Evolutionary conservation across 768 basidiomycete species (phyloP).

Genomic region (Candolleomyces aberdarensis): DNA sequence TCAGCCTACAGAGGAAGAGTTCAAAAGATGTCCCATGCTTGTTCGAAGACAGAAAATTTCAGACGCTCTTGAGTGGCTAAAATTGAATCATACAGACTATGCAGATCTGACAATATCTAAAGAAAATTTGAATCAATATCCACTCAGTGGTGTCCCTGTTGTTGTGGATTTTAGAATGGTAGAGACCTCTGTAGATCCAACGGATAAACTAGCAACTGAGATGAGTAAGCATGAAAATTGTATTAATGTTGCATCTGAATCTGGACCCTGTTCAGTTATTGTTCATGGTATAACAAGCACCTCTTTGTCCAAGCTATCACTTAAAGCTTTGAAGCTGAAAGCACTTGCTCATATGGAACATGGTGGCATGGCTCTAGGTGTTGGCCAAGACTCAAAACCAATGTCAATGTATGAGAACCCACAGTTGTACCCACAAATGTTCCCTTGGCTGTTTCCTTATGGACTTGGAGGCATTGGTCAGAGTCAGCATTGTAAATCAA

Average conservation of each 20-base stretch:
- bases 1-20: conserved; percentile 9
- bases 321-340: not conserved
- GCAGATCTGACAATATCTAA: conserved; percentile 17
- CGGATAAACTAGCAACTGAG: not conserved
- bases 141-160: not conserved
- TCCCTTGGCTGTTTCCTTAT: not conserved
- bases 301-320: not conserved
- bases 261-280: not conserved
- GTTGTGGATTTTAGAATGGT: conserved; percentile 5
- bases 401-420: not conserved
- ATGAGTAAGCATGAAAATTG: not conserved
- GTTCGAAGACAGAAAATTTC: conserved; percentile 19
- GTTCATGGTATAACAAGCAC: not conserved
- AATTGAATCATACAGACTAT: conserved; percentile 24
- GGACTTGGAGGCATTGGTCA: conserved; percentile 12
- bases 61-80: conserved; percentile 23
- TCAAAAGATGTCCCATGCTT: conserved; percentile 18
- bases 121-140: conserved; percentile 14
- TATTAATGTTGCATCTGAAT: not conserved
- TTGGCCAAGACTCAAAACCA: not conserved
- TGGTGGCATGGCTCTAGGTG: not conserved
- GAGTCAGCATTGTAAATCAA: not conserved
- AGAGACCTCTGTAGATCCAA: conserved; percentile 14
- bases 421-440: conserved; percentile 17
- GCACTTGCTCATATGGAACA: not conserved